Conservation (phyloP, 306 rosid species). For the Sechiopsis laciniata region DNA sequence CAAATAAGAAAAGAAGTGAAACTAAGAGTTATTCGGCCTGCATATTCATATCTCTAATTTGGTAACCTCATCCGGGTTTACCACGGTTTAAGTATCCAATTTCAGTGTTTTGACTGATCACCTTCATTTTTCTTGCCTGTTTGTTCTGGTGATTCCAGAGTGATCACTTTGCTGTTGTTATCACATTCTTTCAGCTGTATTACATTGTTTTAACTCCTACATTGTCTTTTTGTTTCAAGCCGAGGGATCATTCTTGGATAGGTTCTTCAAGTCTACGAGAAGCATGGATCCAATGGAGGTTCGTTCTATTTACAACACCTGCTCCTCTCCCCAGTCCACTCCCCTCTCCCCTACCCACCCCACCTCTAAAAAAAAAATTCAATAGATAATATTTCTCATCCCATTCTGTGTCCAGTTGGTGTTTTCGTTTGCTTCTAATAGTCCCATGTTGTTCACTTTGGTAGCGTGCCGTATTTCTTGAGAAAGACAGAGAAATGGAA, state of each 20-base stretch:
- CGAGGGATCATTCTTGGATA: slow-evolving; percentile 79
- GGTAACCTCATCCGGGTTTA: not conserved
- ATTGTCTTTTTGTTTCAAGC: slow-evolving; percentile 36
- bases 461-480: slow-evolving; percentile 84
- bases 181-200: not conserved
- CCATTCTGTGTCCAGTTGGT: not conserved
- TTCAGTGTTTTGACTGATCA: not conserved
- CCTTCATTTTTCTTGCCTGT: not conserved
- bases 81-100: slow-evolving; percentile 3
- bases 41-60: slow-evolving; percentile 3
- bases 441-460: slow-evolving; percentile 11
- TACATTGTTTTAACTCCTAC: slow-evolving; percentile 13
- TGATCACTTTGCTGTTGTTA: not conserved
- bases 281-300: slow-evolving; percentile 78
- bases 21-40: not conserved
- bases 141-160: not conserved
- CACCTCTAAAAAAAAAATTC: too few relatives aligned
- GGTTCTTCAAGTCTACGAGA: slow-evolving; percentile 69
- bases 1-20: not conserved
- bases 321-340: slow-evolving; percentile 15
- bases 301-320: slow-evolving; percentile 33
- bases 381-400: not conserved
- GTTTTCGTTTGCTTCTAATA: slow-evolving; percentile 17
- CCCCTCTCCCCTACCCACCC: slow-evolving; percentile 14
- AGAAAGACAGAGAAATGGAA: slow-evolving; percentile 82